These are phyloP conservation scores for Euptelea pleiosperma DNA, from an alignment of 164 flowering plant species.

Conservation along the genomic window DNA sequence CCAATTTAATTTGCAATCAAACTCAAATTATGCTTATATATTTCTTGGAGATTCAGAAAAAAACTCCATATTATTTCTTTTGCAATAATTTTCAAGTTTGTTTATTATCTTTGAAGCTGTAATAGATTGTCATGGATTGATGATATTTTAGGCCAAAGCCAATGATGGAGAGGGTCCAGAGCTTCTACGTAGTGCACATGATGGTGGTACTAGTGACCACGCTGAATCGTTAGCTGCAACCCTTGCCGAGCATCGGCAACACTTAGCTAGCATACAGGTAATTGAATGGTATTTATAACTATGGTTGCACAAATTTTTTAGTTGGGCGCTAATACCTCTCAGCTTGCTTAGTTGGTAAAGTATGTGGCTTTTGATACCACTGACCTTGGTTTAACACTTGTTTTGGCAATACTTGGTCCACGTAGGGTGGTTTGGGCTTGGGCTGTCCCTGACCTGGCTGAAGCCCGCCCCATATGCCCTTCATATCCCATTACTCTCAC, in stretches of 20 bases:
- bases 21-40: too few species aligned
- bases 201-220: constrained; percentile 74
- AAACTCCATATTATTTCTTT: too few species aligned
- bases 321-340: not conserved
- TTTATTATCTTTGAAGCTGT: not conserved
- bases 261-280: constrained; percentile 96
- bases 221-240: constrained; percentile 88
- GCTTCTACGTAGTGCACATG: constrained; percentile 58
- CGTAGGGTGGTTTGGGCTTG: too few species aligned
- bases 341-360: not conserved
- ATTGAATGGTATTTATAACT: not conserved
- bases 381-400: too few species aligned
- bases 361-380: not conserved
- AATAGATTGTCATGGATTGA: constrained; percentile 6
- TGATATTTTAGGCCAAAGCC: constrained; percentile 65
- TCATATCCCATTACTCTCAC: too few species aligned
- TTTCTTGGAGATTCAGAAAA: too few species aligned
- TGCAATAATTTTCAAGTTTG: too few species aligned
- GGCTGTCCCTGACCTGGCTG: too few species aligned
- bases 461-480: too few species aligned
- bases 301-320: not conserved
- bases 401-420: too few species aligned
- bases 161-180: constrained; percentile 99
- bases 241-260: constrained; percentile 92
- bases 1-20: too few species aligned